Conservation (phyloP, 306 rosid genomes). For the Amphicarpaea edgeworthii region DNA sequence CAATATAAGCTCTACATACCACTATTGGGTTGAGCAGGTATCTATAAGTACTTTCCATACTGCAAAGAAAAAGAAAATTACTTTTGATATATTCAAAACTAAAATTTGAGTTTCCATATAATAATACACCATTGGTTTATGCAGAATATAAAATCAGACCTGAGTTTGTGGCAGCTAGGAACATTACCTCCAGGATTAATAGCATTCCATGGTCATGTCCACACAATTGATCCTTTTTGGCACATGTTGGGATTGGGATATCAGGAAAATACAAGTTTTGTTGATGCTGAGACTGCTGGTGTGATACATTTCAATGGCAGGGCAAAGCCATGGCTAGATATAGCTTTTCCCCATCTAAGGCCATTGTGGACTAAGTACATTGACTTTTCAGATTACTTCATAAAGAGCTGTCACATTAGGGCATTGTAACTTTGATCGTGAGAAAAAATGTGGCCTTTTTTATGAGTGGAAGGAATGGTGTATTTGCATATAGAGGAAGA, state of each 20-base stretch:
- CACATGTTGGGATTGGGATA: constrained; percentile 97
- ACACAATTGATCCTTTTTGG: constrained; percentile 89
- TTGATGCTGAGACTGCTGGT: constrained; percentile 76
- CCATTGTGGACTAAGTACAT: constrained; percentile 85
- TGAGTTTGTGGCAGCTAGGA: constrained; percentile 94
- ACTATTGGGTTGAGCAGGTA: constrained; percentile 88
- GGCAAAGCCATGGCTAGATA: constrained; percentile 98
- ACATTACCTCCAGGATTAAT: constrained; percentile 94
- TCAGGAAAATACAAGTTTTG: constrained; percentile 78
- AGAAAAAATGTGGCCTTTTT: constrained; percentile 39
- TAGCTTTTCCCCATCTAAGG: constrained; percentile 82
- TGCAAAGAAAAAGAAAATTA: background rate
- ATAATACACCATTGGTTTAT: constrained; percentile 18
- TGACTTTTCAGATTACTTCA: constrained; percentile 84
- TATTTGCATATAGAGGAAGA: constrained; percentile 54
- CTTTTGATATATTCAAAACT: background rate
- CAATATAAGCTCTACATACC: constrained; percentile 86
- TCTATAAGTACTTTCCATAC: background rate
- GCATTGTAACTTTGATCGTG: constrained; percentile 59
- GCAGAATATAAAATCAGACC: constrained; percentile 93
- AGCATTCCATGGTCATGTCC: constrained; percentile 93
- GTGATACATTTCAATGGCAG: constrained; percentile 96
- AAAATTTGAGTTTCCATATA: constrained; percentile 1
- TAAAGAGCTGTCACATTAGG: constrained; percentile 83
- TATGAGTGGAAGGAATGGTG: constrained; percentile 51